Base-by-base conservation (phyloP, 192 early-diverging fungal genomes). In the Nowakowskiella sp. region DNA sequence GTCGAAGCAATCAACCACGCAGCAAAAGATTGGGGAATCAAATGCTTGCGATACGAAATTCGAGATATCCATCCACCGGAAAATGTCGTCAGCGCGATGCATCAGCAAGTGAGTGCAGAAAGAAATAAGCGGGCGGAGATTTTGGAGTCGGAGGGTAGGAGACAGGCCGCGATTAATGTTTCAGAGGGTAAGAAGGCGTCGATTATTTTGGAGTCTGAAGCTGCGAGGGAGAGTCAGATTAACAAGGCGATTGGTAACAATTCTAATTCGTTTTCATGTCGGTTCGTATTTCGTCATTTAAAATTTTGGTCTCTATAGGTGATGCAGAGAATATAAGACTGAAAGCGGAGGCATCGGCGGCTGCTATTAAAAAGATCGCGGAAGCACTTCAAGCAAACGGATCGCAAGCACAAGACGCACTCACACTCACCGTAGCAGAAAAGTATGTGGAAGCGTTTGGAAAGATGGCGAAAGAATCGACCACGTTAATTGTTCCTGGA, bases 391-490 rank as follows among this genome's bases (percentile, higher is more conserved):
- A 43, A 13, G 48, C 63, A 29, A 59, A 70, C 26, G 71, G 67
- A n/a, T 2, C 13, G 26, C 19, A 19, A 28, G 91, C 90, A 23
- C 77, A 82, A 51, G 80, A 93, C 49, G 92, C 94, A 0, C 87
- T 94, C 0, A 78, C 89, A 1, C 71, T 98, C 54, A 85, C 86
- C 21, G 83, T 98, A 19, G 94, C 94, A 22, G 92, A 98, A 64
- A 90, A 92, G 70, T 98, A 95, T 60, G 91, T 98, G 45, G 89
- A 94, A 32, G 87, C 90, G 5, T 96, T 96, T 71, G 87, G 82
- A 10, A 70, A 80, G 53, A 74, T 98, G 44, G 94, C 94, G 31
- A 98, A 98, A 70, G 82, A 95, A 64, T 70, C 81, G 27, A 95
- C 84, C 30, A 90, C 94, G 0, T 77, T 95, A 13, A 81, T 97